Base-by-base conservation (phyloP, 257 asterid species). In the Ehretia macrophylla region DNA sequence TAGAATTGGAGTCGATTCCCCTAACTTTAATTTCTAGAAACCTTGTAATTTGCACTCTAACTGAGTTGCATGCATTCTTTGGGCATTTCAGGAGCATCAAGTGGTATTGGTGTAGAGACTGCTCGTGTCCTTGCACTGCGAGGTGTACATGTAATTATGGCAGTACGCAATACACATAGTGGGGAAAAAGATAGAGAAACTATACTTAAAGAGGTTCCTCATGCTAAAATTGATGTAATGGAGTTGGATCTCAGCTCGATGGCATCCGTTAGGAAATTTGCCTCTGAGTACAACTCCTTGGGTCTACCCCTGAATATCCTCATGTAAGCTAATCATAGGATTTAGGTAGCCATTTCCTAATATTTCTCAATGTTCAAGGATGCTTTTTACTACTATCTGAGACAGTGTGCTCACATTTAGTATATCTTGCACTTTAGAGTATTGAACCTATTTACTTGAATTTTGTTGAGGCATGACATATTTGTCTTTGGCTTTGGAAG, bases 71-170 rank as follows among this genome's bases (percentile, higher is more conserved):
- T 5, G 32, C 18, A 1, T 45, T 39, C 5, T 19, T 60, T 12
- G n/a, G n/a, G 16, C 55, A 27, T 74, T 65, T 65, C 87, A 83
- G 96, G 93, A 63, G 93, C 93, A 22, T 85, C 93, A 17, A 83
- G 95, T 68, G 91, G 88, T 38, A 82, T 85, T 46, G 94, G 89
- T 32, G 65, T 63, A 37, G 89, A 82, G 72, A 77, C 84, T 0
- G n/a, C 87, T 0, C 76, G 83, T 56, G 81, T 83, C 56, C 80
- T 83, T 51, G 81, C 75, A 0, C 56, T 62, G 67, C 70, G 75
- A 17, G 86, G 94, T 10, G 83, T 69, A 17, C 90, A 72, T 74
- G 90, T 85, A 49, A 63, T 76, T n/a, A 80, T 85, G 84, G 90
- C 87, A 16, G 87, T 85, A 39, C 77, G 88, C 8, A 76, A 78